Evolutionary conservation across 257 asterid genomes (phyloP), one percentile per base, ranked within the genome.

Genomic region (Handroanthus guayacan): DNA sequence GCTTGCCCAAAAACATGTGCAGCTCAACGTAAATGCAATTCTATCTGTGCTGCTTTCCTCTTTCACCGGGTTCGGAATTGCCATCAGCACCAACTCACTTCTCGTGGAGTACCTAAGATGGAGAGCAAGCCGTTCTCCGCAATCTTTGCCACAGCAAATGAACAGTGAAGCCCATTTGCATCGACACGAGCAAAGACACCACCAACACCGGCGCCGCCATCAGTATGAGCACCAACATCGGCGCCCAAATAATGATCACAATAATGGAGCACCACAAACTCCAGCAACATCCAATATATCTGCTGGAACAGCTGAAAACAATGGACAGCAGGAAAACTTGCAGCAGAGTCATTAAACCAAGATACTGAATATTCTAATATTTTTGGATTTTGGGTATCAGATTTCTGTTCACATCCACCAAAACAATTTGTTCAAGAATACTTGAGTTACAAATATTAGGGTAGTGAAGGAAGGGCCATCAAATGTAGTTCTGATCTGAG

Each of bases 1-100:
- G 57, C 20, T 44, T 20, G 43, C 52, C 8, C 9, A 44, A 44
- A 73, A 67, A n/a, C 50, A 55, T 38, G 18, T 80, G 87, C 97
- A 95, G 99, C 93, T 92, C 67, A 89, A 91, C 9, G 96, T 95
- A 60, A 88, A 82, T 45, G 88, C 96, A 11, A 80, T 95, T 45
- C 91, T 95, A 6, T 88, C 99, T 0, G 97, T 95, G 83, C 72
- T 95, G 79, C 99, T 95, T 20, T 95, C 99, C 20, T 95, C 99
- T 10, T 92, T 95, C 93, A 92, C 99, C 18, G 99, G 99, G 10
- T 95, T 92, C 65, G 98, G 99, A 20, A 91, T 95, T 38, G 96
- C 96, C 13, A 92, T 95, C 57, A 92, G 98, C 86, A 90, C 97
- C 7, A 95, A 95, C 68, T 90, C 99, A 14, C 96, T 94, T 75